Conservation (phyloP, 352 stramenopile genomes). For the Phytophthora litchii region DNA sequence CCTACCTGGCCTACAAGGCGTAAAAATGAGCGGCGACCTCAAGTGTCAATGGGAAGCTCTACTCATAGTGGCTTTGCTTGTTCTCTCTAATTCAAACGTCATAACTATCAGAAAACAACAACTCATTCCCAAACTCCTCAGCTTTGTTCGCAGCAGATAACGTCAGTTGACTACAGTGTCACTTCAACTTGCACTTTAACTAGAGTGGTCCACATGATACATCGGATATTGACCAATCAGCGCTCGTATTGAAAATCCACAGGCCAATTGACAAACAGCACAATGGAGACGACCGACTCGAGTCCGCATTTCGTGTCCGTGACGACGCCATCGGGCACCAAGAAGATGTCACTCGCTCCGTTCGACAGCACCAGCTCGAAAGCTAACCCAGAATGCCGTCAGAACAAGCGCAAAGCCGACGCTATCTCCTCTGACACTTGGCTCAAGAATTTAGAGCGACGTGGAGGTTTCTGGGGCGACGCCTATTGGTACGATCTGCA, state of each 20-base stretch:
- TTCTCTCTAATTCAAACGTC: constrained; percentile 9
- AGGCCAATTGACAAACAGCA: no score
- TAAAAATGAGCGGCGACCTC: constrained; percentile 32
- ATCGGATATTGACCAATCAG: no score
- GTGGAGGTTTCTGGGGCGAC: constrained; percentile 77
- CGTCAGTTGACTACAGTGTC: no score
- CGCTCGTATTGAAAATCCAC: no score
- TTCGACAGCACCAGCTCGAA: not conserved
- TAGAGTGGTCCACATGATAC: no score
- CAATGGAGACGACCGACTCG: not conserved
- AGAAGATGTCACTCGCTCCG: constrained; percentile 17
- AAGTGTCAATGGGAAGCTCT: not conserved
- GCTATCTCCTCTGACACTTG: constrained; percentile 32
- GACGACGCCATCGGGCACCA: constrained; percentile 14
- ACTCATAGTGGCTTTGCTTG: constrained; percentile 9
- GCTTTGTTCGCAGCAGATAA: no score
- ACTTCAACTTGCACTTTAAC: no score
- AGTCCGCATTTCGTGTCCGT: constrained; percentile 14
- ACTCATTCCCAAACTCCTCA: no score
- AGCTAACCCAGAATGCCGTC: not conserved
- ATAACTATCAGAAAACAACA: constrained; percentile 26
- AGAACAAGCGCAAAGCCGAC: constrained; percentile 16
- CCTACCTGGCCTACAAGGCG: constrained; percentile 89
- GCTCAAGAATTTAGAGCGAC: constrained; percentile 63
- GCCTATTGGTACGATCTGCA: constrained; percentile 84